These are phyloP conservation scores for Blastobotrys parvus DNA, from an alignment of 805 yeast genomes.

Conservation along the genomic window DNA sequence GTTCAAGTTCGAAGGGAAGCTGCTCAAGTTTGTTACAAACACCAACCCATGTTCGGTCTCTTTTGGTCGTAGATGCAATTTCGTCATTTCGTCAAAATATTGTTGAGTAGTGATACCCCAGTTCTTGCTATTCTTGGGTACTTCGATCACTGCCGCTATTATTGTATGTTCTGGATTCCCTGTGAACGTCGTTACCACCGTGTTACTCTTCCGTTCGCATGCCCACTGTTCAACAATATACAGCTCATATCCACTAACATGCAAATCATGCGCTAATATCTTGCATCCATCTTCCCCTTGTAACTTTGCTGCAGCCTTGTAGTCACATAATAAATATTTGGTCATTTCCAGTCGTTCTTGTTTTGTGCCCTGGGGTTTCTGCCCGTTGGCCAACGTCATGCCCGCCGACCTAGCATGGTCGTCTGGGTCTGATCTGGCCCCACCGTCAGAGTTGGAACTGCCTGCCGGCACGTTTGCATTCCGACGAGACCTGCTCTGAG, in stretches of 20 bases:
- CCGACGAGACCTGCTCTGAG: too few relatives aligned
- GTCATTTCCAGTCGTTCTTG: too few relatives aligned
- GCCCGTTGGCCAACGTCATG: too few relatives aligned
- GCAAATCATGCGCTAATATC: too few relatives aligned
- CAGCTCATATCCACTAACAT: constrained; percentile 74
- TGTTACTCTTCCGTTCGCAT: constrained; percentile 54
- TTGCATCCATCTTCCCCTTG: constrained; percentile 25
- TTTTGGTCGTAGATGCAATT: constrained; percentile 64
- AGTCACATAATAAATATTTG: constrained; percentile 26
- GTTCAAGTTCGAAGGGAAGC: constrained; percentile 66
- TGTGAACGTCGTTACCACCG: constrained; percentile 72
- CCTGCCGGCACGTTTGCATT: too few relatives aligned
- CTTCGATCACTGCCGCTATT: constrained; percentile 48
- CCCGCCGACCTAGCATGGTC: too few relatives aligned
- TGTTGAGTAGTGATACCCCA: constrained; percentile 48
- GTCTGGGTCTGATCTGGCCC: too few relatives aligned
- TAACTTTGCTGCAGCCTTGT: constrained; percentile 16
- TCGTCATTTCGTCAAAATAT: constrained; percentile 57
- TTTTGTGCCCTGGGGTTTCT: too few relatives aligned
- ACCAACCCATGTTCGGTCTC: constrained; percentile 50
- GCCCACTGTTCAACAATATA: constrained; percentile 96
- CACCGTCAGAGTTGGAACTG: too few relatives aligned
- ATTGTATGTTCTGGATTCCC: constrained; percentile 68
- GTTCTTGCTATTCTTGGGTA: constrained; percentile 37
- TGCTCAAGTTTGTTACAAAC: constrained; percentile 75